Conservation (phyloP, 805 yeast species). For the Candida verbasci region DNA sequence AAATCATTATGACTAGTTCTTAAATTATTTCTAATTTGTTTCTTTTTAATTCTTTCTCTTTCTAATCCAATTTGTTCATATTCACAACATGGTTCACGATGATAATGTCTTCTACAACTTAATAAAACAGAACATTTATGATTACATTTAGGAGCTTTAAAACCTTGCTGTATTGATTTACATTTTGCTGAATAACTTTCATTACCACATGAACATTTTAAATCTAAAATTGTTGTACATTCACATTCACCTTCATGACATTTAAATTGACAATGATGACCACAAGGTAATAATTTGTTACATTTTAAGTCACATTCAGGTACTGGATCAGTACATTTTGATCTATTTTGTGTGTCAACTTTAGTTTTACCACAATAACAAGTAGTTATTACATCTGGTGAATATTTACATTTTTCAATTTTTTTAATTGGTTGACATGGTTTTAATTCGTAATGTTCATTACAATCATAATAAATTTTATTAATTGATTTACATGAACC, state of each 20-base stretch:
- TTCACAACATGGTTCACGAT: slow-evolving; percentile 64
- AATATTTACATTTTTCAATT: slow-evolving; percentile 47
- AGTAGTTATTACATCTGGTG: slow-evolving; percentile 55
- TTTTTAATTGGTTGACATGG: slow-evolving; percentile 50
- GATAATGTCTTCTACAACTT: slow-evolving; percentile 79
- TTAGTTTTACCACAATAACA: slow-evolving; percentile 79
- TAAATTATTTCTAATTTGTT: slow-evolving; percentile 44
- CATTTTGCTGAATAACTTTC: slow-evolving; percentile 62
- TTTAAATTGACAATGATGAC: slow-evolving; percentile 60
- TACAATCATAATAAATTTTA: slow-evolving; percentile 60
- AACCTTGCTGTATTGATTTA: slow-evolving; percentile 45
- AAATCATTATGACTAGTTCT: slow-evolving; percentile 39
- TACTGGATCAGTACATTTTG: slow-evolving; percentile 67
- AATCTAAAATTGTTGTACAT: slow-evolving; percentile 52
- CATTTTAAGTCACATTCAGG: slow-evolving; percentile 72
- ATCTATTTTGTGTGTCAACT: slow-evolving; percentile 43
- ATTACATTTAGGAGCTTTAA: slow-evolving; percentile 56
- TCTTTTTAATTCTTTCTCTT: slow-evolving; percentile 51
- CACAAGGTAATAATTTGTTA: slow-evolving; percentile 62
- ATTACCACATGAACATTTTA: slow-evolving; percentile 61
- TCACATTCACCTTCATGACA: slow-evolving; percentile 80
- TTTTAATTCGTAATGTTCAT: slow-evolving; percentile 46
- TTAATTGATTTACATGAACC: slow-evolving; percentile 32
- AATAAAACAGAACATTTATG: slow-evolving; percentile 70
- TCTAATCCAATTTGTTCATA: slow-evolving; percentile 57